Percentiles rank a stretch among this genome's conserved stretches.
Evolutionary conservation across 345 rosid genomes (phyloP).

Genomic region (Citrus australasica): DNA sequence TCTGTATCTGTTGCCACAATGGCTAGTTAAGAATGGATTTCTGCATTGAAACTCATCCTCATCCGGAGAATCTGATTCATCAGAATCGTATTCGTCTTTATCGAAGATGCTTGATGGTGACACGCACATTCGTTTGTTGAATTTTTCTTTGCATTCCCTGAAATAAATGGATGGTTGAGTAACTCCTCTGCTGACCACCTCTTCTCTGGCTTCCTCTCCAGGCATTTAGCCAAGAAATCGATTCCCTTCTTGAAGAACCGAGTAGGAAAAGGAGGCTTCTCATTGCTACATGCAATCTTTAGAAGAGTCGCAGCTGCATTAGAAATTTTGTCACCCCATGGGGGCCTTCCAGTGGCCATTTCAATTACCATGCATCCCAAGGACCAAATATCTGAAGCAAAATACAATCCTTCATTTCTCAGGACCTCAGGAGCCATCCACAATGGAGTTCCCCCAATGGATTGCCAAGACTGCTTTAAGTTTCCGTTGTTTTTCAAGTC

Average conservation of each 20-base stretch:
- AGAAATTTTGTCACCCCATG: constrained; percentile 6
- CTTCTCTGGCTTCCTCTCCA: constrained; percentile 21
- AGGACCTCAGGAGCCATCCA: constrained; percentile 49
- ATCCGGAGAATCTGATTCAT: background rate
- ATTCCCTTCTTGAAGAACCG: constrained; percentile 17
- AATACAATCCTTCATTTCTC: constrained; percentile 24
- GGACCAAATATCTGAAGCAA: constrained; percentile 42
- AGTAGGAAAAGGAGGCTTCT: constrained; percentile 26
- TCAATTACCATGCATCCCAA: constrained; percentile 37
- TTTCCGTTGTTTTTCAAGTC: background rate
- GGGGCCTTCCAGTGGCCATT: constrained; percentile 42
- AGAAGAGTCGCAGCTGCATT: constrained; percentile 23
- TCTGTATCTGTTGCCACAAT: background rate
- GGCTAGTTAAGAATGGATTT: constrained; percentile 16
- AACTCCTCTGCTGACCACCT: constrained; percentile 25
- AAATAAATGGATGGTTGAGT: constrained; percentile 14
- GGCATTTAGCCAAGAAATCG: constrained; percentile 33
- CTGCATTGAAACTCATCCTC: background rate
- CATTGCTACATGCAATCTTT: constrained; percentile 29
- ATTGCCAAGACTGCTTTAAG: background rate
- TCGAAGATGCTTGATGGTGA: constrained; percentile 16
- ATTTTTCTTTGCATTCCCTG: background rate
- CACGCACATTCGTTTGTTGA: background rate
- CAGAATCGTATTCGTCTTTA: constrained; percentile 5
- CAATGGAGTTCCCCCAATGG: constrained; percentile 29